Percentiles rank a stretch among this genome's conserved stretches.
These are phyloP conservation scores for Arbutus unedo DNA, from an alignment of 148 eudicot genomes.

Conservation along the genomic window DNA sequence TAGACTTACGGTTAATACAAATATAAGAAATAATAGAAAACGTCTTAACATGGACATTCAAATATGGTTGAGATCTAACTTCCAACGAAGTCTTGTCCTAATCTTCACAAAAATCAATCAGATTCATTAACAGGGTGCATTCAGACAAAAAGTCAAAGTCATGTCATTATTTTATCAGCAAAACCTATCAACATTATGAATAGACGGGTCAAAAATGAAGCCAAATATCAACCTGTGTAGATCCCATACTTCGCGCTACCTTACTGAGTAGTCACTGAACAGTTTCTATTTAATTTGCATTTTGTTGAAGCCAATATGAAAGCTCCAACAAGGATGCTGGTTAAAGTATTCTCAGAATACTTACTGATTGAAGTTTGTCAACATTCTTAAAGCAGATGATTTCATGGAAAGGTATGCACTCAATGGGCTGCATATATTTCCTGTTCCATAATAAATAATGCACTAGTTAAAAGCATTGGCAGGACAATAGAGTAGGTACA, in stretches of 20 bases:
- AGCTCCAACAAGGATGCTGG: constrained; percentile 1
- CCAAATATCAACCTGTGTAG: background rate
- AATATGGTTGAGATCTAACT: background rate
- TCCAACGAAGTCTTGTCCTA: constrained; percentile 2
- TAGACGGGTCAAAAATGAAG: background rate
- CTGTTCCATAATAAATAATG: constrained; percentile 36
- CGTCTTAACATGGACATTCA: background rate
- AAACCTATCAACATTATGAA: background rate
- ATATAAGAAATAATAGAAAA: background rate
- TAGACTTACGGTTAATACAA: background rate
- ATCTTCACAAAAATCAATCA: background rate
- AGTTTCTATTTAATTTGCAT: background rate
- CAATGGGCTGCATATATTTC: constrained; percentile 64
- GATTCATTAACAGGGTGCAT: background rate
- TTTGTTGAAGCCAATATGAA: constrained; percentile 7
- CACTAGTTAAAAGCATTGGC: background rate
- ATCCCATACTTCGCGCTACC: background rate
- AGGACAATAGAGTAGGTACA: background rate
- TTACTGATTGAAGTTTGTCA: constrained; percentile 73
- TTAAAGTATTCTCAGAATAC: constrained; percentile 18
- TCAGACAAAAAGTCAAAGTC: background rate
- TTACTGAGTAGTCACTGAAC: background rate
- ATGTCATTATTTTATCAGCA: background rate
- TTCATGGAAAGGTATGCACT: constrained; percentile 69
- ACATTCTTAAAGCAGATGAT: constrained; percentile 66